Evolutionary conservation across 768 basidiomycete species (phyloP).

Genomic region (Neoboletus subvelutipes): DNA sequence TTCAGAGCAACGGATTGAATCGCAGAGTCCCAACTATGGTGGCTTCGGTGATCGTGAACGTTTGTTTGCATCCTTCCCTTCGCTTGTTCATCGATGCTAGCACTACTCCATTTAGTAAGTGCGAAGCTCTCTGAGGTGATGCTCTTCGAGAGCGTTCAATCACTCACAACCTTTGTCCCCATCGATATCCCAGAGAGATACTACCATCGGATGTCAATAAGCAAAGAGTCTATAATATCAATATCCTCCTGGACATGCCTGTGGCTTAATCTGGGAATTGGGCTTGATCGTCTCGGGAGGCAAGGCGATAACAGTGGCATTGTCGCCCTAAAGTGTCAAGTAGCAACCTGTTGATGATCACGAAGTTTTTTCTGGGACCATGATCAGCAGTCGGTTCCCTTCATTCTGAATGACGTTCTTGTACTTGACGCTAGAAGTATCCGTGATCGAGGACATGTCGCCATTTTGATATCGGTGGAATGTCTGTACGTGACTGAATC

Average conservation of each 20-base stretch:
- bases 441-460: too few species aligned
- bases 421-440: not conserved
- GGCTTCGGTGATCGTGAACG: not conserved
- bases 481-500: too few species aligned
- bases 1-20: not conserved
- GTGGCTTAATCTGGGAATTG: not conserved
- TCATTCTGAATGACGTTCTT: not conserved
- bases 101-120: too few species aligned
- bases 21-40: not conserved
- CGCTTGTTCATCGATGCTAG: not conserved
- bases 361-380: too few species aligned
- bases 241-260: not conserved
- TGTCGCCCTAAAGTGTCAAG: not conserved
- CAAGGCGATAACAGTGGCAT: not conserved
- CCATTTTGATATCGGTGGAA: too few species aligned
- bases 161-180: not conserved
- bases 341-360: not conserved
- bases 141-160: not conserved
- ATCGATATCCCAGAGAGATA: not conserved
- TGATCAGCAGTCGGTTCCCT: too few species aligned
- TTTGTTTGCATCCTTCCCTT: not conserved
- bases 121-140: not conserved
- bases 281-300: not conserved
- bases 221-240: not conserved
- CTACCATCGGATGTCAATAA: not conserved